Percentiles rank a stretch among this genome's conserved stretches.
Conservation (phyloP, 1,284 basidiomycete genomes). For the Rhodotorula sp. region DNA sequence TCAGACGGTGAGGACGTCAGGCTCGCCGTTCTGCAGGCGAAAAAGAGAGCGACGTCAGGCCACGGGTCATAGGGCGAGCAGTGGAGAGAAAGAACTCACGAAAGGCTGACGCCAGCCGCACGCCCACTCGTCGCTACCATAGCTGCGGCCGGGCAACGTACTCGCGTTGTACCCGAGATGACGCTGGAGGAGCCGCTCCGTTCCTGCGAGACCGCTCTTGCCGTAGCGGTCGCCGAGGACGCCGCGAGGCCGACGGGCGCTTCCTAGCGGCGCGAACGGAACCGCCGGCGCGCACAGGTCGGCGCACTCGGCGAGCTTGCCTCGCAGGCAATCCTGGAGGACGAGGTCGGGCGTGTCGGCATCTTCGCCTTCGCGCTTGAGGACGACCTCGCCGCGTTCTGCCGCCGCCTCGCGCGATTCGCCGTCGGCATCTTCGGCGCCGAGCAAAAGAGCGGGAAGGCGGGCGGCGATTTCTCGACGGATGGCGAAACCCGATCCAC, state of each 20-base stretch:
- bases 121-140: slow-evolving; percentile 39
- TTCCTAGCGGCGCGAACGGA: not conserved
- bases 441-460: slow-evolving; percentile 26
- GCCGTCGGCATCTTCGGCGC: slow-evolving; percentile 21
- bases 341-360: slow-evolving; percentile 38
- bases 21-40: slow-evolving; percentile 31
- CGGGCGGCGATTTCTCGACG: slow-evolving; percentile 24
- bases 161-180: slow-evolving; percentile 35
- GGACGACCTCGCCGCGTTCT: slow-evolving; percentile 14
- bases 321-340: slow-evolving; percentile 35
- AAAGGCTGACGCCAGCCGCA: slow-evolving; percentile 39
- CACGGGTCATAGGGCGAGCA: no score
- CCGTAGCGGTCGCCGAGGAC: slow-evolving; percentile 22
- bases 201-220: slow-evolving; percentile 32
- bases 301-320: slow-evolving; percentile 16
- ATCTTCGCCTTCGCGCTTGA: slow-evolving; percentile 24
- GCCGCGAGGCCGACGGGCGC: slow-evolving; percentile 11
- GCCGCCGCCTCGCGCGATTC: slow-evolving; percentile 20
- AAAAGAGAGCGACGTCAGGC: not conserved
- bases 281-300: slow-evolving; percentile 19
- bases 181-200: slow-evolving; percentile 26
- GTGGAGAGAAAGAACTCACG: slow-evolving; percentile 8
- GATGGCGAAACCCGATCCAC: slow-evolving; percentile 31
- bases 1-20: slow-evolving; percentile 32
- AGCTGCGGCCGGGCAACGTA: slow-evolving; percentile 33